phyloP scores from a whole-genome alignment of 129 eudicot species.

The Flaveria robusta region DNA sequence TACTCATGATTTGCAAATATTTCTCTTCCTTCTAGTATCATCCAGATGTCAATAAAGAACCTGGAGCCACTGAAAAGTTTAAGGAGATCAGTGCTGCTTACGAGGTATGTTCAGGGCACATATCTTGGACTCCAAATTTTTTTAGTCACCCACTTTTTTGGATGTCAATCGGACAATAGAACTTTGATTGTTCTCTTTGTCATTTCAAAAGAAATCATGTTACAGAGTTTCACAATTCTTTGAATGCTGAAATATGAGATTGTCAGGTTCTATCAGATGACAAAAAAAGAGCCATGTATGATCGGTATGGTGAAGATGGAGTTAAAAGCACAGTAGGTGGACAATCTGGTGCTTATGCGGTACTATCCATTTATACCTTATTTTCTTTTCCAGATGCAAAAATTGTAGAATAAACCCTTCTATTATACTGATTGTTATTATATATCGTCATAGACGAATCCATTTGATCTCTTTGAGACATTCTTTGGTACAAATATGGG shows the following conservation, averaged over 20 bases:
- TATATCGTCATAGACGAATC: constrained; percentile 61
- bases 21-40: constrained; percentile 60
- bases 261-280: constrained; percentile 99
- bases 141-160: not conserved
- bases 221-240: constrained; percentile 14
- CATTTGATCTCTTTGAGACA: constrained; percentile 96
- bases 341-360: constrained; percentile 89
- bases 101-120: constrained; percentile 61
- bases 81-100: constrained; percentile 98
- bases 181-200: not conserved
- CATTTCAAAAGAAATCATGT: not conserved
- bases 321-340: constrained; percentile 82
- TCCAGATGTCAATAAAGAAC: constrained; percentile 97
- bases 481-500: constrained; percentile 93
- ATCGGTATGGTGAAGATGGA: constrained; percentile 97
- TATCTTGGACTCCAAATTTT: not conserved
- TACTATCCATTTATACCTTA: constrained; percentile 32
- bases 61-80: constrained; percentile 96
- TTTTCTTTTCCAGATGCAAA: constrained; percentile 9
- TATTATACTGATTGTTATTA: not conserved
- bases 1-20: constrained; percentile 25
- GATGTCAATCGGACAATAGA: not conserved
- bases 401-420: not conserved
- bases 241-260: constrained; percentile 54
- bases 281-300: constrained; percentile 91